Percentiles rank a stretch among this genome's conserved stretches.
These are phyloP conservation scores for Phytophthora pluvialis DNA, from an alignment of 352 stramenopile species.

Conservation along the genomic window DNA sequence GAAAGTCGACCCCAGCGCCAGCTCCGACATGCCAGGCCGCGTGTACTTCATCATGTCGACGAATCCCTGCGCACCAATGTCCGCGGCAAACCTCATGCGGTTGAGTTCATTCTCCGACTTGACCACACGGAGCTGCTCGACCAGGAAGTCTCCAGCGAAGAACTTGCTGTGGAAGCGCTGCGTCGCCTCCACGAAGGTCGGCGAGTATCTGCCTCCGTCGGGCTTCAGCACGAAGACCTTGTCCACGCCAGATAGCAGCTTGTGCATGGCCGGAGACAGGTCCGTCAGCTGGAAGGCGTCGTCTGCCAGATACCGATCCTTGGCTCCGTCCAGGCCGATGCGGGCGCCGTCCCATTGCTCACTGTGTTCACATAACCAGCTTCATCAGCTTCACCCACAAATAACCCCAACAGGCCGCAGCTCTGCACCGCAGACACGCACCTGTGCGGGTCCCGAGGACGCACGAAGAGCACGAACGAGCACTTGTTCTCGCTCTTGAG, in stretches of 20 bases:
- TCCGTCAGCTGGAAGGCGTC: slow-evolving; percentile 72
- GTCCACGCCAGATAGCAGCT: slow-evolving; percentile 61
- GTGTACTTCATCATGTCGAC: slow-evolving; percentile 80
- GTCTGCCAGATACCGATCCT: slow-evolving; percentile 66
- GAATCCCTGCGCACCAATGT: slow-evolving; percentile 75
- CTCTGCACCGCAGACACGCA: slow-evolving; percentile 9
- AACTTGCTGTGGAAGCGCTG: slow-evolving; percentile 73
- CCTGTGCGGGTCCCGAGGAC: slow-evolving; percentile 75
- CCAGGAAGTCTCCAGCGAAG: slow-evolving; percentile 71
- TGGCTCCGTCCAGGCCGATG: slow-evolving; percentile 65
- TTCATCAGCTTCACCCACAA: background rate
- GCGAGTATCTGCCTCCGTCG: slow-evolving; percentile 60
- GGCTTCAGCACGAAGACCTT: slow-evolving; percentile 77
- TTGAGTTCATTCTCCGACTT: slow-evolving; percentile 81
- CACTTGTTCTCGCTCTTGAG: slow-evolving; percentile 69
- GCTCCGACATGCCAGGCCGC: slow-evolving; percentile 66
- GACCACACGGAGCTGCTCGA: slow-evolving; percentile 75
- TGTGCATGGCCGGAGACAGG: slow-evolving; percentile 54
- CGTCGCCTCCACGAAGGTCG: slow-evolving; percentile 64
- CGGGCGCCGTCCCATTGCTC: slow-evolving; percentile 87
- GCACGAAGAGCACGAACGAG: slow-evolving; percentile 80
- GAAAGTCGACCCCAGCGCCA: slow-evolving; percentile 76
- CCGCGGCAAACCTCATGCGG: slow-evolving; percentile 74
- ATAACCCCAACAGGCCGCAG: background rate
- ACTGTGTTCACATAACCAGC: slow-evolving; percentile 27